Evolutionary conservation across 495 filamentous ascomycete species (phyloP), one percentile per base, ranked within the genome.

Genomic region (Tirmania nivea): DNA sequence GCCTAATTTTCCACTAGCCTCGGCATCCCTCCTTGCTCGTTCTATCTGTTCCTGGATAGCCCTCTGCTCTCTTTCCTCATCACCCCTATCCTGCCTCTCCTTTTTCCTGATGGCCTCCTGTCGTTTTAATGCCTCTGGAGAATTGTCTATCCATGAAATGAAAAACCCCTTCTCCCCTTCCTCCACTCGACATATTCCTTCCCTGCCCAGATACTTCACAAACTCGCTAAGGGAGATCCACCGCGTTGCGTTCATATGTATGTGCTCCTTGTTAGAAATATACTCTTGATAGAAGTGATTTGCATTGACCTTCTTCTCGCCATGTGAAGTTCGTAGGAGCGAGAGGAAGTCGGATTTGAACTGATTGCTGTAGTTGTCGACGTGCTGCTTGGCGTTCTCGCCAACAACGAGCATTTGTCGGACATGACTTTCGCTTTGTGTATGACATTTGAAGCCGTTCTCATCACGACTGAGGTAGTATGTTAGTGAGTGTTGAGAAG

Each of bases 201-300:
- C 86, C 25, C 82, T 68, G 1, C 86, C 85, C 9, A 99, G 67
- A 59, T 81, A 69, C 59, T 90, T 88, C 4, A 79, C 84, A 70
- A 94, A 95, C 57, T 95, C 86, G 4, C 86, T 85, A 53, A 99
- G 69, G 36, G 73, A 70, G 54, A 79, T 75, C 86, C 86, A 96
- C 59, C 78, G 76, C 3, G 90, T 96, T 39, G 86, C 73, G 67
- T 94, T 96, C 80, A 95, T 83, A 63, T 96, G 92, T 12, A 86
- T 72, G 63, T 96, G 92, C 64, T 87, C 77, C 63, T 83, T 83
- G 65, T 83, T 72, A 14, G 70, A 68, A 56, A 90, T 89, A 57
- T 84, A 82, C 61, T 85, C 79, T 66, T 96, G 84, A 64, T 99
- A 99, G 64, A 94, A 95, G 51, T 84, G 79, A 56, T 96, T 96